Conservation (phyloP, 2,329 filamentous ascomycete genomes). For the Myriosclerotinia curreyana region DNA sequence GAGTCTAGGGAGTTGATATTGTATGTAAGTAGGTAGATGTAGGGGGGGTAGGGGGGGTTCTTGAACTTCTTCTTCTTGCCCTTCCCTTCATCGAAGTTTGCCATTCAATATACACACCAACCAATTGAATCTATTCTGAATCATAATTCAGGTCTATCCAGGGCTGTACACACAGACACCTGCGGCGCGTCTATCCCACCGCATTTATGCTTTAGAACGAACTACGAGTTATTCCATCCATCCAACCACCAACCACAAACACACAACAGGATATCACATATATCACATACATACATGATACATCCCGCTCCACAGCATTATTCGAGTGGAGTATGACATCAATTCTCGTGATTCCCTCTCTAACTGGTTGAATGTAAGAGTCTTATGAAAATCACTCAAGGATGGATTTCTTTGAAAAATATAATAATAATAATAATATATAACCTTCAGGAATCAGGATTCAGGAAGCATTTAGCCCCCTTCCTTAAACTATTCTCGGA, state of each 20-base stretch:
- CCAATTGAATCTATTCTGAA: neutral
- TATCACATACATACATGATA: no score
- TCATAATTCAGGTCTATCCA: no score
- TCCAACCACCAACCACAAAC: neutral
- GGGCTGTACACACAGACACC: conserved; percentile 13
- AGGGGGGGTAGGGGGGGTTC: neutral
- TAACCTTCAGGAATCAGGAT: neutral
- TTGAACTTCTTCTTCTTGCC: conserved; percentile 12
- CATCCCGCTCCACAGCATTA: conserved; percentile 12
- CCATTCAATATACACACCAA: conserved; percentile 1
- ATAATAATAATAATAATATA: neutral
- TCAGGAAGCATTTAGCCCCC: conserved; percentile 8
- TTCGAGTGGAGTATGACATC: neutral
- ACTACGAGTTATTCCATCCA: conserved; percentile 4
- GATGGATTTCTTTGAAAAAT: neutral
- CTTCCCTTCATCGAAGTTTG: neutral
- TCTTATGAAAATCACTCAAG: neutral
- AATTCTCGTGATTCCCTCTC: neutral
- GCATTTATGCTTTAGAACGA: conserved; percentile 12
- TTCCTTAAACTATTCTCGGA: neutral
- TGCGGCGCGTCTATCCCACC: neutral
- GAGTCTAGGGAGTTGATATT: neutral
- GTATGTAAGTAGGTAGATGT: neutral
- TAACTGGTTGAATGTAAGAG: neutral
- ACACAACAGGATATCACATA: conserved; percentile 15